These are phyloP conservation scores for Thelephora terrestris DNA, from an alignment of 1,284 basidiomycete genomes.

Conservation along the genomic window DNA sequence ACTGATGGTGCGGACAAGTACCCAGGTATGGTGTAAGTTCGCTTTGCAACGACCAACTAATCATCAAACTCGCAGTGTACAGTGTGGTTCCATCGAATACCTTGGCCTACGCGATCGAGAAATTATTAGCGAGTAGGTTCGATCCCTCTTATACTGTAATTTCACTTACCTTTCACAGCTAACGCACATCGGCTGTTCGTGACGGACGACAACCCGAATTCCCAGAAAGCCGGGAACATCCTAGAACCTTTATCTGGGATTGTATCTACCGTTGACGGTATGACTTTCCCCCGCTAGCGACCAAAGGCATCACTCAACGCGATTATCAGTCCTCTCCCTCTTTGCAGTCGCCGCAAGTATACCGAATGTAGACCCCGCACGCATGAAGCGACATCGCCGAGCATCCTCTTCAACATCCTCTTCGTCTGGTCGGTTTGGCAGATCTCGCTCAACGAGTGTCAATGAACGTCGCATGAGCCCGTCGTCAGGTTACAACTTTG, in stretches of 20 bases:
- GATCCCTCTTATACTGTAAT: slow-evolving; percentile 1
- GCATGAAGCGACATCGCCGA: slow-evolving; percentile 63
- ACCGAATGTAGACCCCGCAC: slow-evolving; percentile 58
- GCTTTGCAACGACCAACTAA: not conserved
- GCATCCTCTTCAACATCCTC: slow-evolving; percentile 37
- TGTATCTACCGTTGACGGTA: slow-evolving; percentile 72
- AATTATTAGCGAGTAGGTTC: slow-evolving; percentile 63
- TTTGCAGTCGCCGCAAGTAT: slow-evolving; percentile 66
- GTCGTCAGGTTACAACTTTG: too few relatives aligned
- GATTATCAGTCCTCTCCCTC: slow-evolving; percentile 49
- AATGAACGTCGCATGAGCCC: too few relatives aligned
- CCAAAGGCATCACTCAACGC: not conserved
- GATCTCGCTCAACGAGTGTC: slow-evolving; percentile 41
- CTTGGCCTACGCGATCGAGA: slow-evolving; percentile 61
- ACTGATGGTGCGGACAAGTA: slow-evolving; percentile 66
- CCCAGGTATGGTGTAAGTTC: slow-evolving; percentile 37
- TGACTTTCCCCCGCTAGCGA: slow-evolving; percentile 16
- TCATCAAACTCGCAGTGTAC: slow-evolving; percentile 38
- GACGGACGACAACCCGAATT: slow-evolving; percentile 42
- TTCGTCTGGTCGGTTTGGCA: slow-evolving; percentile 15
- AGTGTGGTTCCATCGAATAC: slow-evolving; percentile 54
- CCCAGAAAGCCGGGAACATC: slow-evolving; percentile 30
- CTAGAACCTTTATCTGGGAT: slow-evolving; percentile 45
- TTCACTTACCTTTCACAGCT: slow-evolving; percentile 30
- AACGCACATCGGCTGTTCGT: slow-evolving; percentile 69